Percentiles rank a stretch among this genome's conserved stretches.
Evolutionary conservation across 1,284 basidiomycete genomes (phyloP).

Genomic region (Cryptococcus sp.): DNA sequence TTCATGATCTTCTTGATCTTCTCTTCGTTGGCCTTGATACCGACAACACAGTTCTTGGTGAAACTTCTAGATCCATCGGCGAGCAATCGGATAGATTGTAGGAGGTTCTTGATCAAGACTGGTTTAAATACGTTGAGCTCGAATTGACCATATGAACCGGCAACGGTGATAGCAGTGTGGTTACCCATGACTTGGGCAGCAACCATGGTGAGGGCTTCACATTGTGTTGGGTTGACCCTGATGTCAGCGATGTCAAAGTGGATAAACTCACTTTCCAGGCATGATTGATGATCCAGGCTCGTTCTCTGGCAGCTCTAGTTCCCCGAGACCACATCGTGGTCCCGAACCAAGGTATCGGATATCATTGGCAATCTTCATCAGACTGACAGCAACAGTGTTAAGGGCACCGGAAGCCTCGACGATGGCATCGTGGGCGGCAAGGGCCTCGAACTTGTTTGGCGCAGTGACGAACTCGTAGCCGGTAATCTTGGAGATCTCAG

Average conservation of each 20-base stretch:
- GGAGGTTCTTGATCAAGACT: slow-evolving; percentile 94
- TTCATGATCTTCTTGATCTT: slow-evolving; percentile 84
- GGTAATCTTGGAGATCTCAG: slow-evolving; percentile 86
- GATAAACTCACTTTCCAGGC: slow-evolving; percentile 73
- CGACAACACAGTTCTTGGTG: slow-evolving; percentile 94
- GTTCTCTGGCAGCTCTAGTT: slow-evolving; percentile 92
- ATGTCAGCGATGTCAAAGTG: not conserved
- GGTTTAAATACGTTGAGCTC: slow-evolving; percentile 99
- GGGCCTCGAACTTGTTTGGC: slow-evolving; percentile 99
- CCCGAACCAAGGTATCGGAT: slow-evolving; percentile 97
- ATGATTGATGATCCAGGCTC: slow-evolving; percentile 99
- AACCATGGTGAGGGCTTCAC: slow-evolving; percentile 98
- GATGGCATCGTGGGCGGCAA: slow-evolving; percentile 94
- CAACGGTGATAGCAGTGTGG: slow-evolving; percentile 87
- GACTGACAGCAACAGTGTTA: slow-evolving; percentile 87
- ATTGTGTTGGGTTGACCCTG: slow-evolving; percentile 95
- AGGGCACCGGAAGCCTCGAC: slow-evolving; percentile 96
- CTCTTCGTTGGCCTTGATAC: slow-evolving; percentile 89
- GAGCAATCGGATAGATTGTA: slow-evolving; percentile 90
- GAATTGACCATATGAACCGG: slow-evolving; percentile 93
- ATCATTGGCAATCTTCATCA: slow-evolving; percentile 99
- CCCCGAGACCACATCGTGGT: slow-evolving; percentile 94
- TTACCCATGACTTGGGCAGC: slow-evolving; percentile 99
- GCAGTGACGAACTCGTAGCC: slow-evolving; percentile 91
- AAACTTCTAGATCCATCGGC: slow-evolving; percentile 91